Evolutionary conservation across 768 basidiomycete genomes (phyloP), one percentile per base, ranked within the genome.

Genomic region (Boletales sp.): DNA sequence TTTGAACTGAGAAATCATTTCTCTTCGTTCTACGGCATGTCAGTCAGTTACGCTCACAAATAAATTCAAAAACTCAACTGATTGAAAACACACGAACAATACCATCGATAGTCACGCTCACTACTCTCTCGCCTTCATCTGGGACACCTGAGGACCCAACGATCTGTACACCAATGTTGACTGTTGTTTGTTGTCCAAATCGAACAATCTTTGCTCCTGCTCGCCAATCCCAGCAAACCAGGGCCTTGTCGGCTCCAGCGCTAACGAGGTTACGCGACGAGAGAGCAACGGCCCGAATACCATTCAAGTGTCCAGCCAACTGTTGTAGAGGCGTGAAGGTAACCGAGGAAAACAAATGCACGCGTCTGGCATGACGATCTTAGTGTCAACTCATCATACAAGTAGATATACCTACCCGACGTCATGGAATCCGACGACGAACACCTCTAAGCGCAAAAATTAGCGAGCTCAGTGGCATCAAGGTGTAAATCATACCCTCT

Each of bases 1-100:
- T 65, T 86, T 92, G 75, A 92, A 94, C 63, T 94, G 91, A 8
- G 88, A 90, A 12, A 94, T 79, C 93, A 95, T 94, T 68, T 94
- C 90, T 53, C 90, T 72, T 31, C 84, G 79, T 28, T 70, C 80
- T 81, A 46, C 14, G 36, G 42, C 12, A 35, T 17, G 30, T 1
- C 28, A 10, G 40, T 66, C 36, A 64, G 44, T 46, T 5, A 2
- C 10, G 15, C 17, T 41, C 28, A 32, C 36, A 33, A 17, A 25
- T 14, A 25, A 45, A 15, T n/a, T 19, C 1, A 32, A 39, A 44
- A 4, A 73, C 86, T 74, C 65, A 54, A 90, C 90, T 81, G 59
- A 95, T 95, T 2, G 90, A 92, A 68, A 94, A 94, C 17, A 91
- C 89, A 41, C 92, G 72, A 17, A 94, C 91, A 36, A 93, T 85